Base-by-base conservation (phyloP, 176 grass and related monocot genomes). In the Ensete ventricosum region DNA sequence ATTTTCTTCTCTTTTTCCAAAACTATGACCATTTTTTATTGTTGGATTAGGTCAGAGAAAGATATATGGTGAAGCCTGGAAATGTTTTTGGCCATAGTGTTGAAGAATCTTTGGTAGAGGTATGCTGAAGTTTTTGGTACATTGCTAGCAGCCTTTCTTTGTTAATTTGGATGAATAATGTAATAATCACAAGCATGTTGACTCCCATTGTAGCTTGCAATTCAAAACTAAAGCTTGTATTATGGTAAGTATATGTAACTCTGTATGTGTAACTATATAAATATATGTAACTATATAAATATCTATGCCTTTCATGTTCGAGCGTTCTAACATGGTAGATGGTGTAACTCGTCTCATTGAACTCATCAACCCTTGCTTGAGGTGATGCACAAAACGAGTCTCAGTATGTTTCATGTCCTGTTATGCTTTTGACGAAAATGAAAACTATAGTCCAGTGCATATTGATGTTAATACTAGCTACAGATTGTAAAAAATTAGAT, bases 41-140 rank as follows among this genome's bases (percentile, higher is more conserved):
- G 49, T 71, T 79, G 72, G 17, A 9, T 23, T 82, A 92, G 93
- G 74, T 76, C 5, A 73, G 64, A 67, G 64, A 13, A 67, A 67
- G 26, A 67, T 43, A 29, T 67, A 5, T 67, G 64, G 13, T 43
- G 16, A 67, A 43, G 24, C 2, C 64, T 14, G 16, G 24, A 23
- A 67, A 43, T 67, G 25, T 67, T 66, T 66, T 14, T 66, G 63
- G 27, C 25, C 23, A 66, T 13, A 66, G 24, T 25, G 23, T 27
- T 43, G 26, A 67, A 43, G 64, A 5, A 13, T 3, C 12, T 6
- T 43, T 7, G 13, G 11, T 34, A 67, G 64, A 67, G 64, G 64
- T 67, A 7, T 67, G 64, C 24, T 67, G 1, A 43, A 43, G 0
- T 43, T 43, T 43, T 43, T 43, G 34, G 34, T 43, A 43, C 34